phyloP scores from a whole-genome alignment of 1,284 basidiomycete genomes.

The Heterobasidion occidentale region DNA sequence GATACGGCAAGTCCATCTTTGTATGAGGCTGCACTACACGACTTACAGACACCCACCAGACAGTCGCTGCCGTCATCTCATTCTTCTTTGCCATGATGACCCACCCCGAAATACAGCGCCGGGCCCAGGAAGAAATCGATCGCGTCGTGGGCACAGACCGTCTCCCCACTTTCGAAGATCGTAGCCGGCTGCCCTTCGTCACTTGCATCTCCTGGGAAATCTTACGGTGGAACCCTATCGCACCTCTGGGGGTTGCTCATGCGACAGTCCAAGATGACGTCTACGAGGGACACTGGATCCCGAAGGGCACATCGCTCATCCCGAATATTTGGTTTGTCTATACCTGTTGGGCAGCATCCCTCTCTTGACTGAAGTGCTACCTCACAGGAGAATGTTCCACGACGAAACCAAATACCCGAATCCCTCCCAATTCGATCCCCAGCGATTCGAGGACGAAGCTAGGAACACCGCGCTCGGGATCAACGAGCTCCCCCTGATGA shows the following conservation, averaged over 20 bases:
- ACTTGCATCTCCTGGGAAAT: slow-evolving; percentile 10
- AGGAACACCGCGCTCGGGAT: background rate
- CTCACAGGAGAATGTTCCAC: background rate
- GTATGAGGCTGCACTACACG: slow-evolving; percentile 1
- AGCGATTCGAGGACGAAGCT: background rate
- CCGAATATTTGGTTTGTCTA: background rate
- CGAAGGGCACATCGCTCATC: slow-evolving; percentile 17
- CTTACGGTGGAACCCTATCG: slow-evolving; percentile 13
- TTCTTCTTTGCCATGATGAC: slow-evolving; percentile 1
- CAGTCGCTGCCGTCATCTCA: background rate
- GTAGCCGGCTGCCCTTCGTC: background rate
- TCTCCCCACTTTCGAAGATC: slow-evolving; percentile 1
- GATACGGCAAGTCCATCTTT: slow-evolving; percentile 1
- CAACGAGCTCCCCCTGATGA: background rate
- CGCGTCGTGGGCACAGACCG: background rate
- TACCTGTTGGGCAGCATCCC: background rate
- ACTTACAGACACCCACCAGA: background rate
- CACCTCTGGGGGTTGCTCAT: slow-evolving; percentile 1
- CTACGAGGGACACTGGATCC: slow-evolving; percentile 32
- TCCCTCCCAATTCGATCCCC: background rate
- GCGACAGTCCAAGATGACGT: slow-evolving; percentile 26
- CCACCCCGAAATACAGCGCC: slow-evolving; percentile 1
- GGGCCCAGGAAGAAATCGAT: slow-evolving; percentile 1
- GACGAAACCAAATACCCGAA: background rate
- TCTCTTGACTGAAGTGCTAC: slow-evolving; percentile 4